Percentiles rank a stretch among this genome's conserved stretches.
phyloP scores from a whole-genome alignment of 2,329 filamentous ascomycete genomes.

The Cordyceps javanica region DNA sequence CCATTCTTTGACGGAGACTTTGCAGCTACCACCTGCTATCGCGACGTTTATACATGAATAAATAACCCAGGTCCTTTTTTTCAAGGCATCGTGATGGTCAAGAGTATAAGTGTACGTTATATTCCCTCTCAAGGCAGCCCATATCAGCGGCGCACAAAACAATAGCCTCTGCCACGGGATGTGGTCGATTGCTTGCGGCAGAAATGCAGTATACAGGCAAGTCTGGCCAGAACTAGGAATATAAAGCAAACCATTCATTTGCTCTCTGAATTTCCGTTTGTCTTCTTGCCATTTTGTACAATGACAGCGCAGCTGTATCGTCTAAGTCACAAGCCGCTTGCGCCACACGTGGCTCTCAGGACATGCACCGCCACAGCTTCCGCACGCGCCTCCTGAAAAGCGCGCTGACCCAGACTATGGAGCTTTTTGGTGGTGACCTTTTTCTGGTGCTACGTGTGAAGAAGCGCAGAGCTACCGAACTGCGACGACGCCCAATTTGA shows the following conservation, averaged over 20 bases:
- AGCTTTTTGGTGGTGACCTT: background rate
- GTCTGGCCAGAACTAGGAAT: no score
- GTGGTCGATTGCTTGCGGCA: no score
- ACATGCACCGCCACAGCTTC: slow-evolving; percentile 8
- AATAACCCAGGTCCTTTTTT: no score
- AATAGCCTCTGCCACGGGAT: no score
- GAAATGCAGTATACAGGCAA: no score
- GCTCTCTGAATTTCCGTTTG: background rate
- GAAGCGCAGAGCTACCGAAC: slow-evolving; percentile 4
- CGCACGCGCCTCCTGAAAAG: slow-evolving; percentile 13
- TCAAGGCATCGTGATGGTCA: no score
- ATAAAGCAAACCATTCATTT: no score
- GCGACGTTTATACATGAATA: background rate
- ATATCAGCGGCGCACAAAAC: no score
- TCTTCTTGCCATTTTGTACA: background rate
- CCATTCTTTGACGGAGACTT: background rate
- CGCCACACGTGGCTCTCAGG: background rate
- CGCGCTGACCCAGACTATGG: slow-evolving; percentile 4
- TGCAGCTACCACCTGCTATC: background rate
- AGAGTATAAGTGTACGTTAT: no score
- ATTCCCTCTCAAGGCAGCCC: no score
- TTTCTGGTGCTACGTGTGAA: slow-evolving; percentile 11
- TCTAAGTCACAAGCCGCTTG: background rate
- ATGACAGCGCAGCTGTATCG: no score
- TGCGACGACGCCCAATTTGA: background rate